A percentile compares a stretch with the other conserved stretches of the same genome.
phyloP scores from a whole-genome alignment of 768 basidiomycete genomes.

The Termitomyces sp. region DNA sequence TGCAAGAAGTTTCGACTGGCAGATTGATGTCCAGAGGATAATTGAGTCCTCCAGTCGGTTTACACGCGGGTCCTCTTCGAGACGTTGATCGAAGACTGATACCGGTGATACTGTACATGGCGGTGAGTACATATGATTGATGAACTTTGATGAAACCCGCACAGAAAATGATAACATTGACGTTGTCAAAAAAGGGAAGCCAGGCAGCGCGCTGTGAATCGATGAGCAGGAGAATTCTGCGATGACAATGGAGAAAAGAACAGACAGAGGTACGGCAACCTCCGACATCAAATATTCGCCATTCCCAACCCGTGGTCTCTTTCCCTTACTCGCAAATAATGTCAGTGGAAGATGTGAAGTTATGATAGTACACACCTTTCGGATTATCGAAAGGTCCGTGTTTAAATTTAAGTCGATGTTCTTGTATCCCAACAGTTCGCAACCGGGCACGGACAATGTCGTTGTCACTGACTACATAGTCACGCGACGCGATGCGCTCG shows the following conservation, averaged over 20 bases:
- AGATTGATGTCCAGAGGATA: slow-evolving; percentile 67
- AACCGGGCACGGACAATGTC: slow-evolving; percentile 71
- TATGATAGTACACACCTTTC: slow-evolving; percentile 19
- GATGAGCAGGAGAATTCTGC: slow-evolving; percentile 7
- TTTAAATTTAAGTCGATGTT: slow-evolving; percentile 50
- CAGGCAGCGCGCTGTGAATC: slow-evolving; percentile 61
- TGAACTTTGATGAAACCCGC: neutral
- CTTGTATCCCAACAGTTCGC: slow-evolving; percentile 69
- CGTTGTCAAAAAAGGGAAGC: slow-evolving; percentile 78
- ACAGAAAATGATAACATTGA: slow-evolving; percentile 76
- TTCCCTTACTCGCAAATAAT: slow-evolving; percentile 21
- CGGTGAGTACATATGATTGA: neutral
- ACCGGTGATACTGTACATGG: slow-evolving; percentile 58
- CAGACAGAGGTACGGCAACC: slow-evolving; percentile 66
- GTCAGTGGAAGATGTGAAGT: neutral
- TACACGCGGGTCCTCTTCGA: slow-evolving; percentile 65
- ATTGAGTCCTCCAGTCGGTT: slow-evolving; percentile 76
- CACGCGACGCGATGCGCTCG: slow-evolving; percentile 55
- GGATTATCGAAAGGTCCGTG: slow-evolving; percentile 35
- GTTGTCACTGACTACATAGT: slow-evolving; percentile 66
- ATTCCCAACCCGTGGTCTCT: slow-evolving; percentile 42
- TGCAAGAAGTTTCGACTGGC: slow-evolving; percentile 59
- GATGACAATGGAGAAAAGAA: slow-evolving; percentile 13
- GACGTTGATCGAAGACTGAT: slow-evolving; percentile 73
- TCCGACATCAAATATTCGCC: slow-evolving; percentile 77